Evolutionary conservation across 495 filamentous ascomycete species (phyloP), one percentile per base, ranked within the genome.

Genomic region (Beverwykella pulmonaria): DNA sequence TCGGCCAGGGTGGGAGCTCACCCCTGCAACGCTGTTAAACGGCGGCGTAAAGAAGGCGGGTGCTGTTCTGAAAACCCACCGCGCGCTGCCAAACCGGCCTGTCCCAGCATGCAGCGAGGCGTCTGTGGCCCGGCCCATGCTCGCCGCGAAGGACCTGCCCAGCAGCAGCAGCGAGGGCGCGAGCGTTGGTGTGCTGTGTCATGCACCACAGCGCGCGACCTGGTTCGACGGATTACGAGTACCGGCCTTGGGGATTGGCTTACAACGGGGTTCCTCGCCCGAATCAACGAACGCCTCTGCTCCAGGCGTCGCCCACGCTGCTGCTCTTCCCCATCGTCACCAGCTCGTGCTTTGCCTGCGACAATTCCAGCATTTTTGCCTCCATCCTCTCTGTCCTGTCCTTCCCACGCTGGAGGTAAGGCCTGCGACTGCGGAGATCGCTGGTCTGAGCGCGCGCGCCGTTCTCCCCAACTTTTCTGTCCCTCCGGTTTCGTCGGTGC

Each of bases 161-260:
- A 25, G 65, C 58, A n/a, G 59, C n/a, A n/a, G n/a, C n/a, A n/a
- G n/a, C n/a, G n/a, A n/a, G n/a, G n/a, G n/a, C n/a, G n/a, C 30
- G 64, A 62, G 58, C 59, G 60, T 65, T 71, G 69, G 60, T 62
- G 61, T 53, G 61, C 65, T 68, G 70, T 65, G 70, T 72, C 61
- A 69, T 69, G 69, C 69, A 61, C 63, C 63, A 56, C 54, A 27
- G 3, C 44, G 34, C 58, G 61, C 50, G 61, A 58, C 61, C 61
- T 66, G 61, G 61, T 65, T 67, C 65, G 65, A 65, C 58, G 63
- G 59, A 64, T 64, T 71, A 67, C 68, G 68, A 67, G 62, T 61
- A 63, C 68, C 68, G 68, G 53, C 59, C 39, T 60, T 34, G 57
- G 56, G 69, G 63, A 68, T 71, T 63, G 53, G 69, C 64, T 71